Percentiles rank a stretch among this genome's conserved stretches.
Conservation (phyloP, 495 filamentous ascomycete genomes). For the Penicillium parvum region DNA sequence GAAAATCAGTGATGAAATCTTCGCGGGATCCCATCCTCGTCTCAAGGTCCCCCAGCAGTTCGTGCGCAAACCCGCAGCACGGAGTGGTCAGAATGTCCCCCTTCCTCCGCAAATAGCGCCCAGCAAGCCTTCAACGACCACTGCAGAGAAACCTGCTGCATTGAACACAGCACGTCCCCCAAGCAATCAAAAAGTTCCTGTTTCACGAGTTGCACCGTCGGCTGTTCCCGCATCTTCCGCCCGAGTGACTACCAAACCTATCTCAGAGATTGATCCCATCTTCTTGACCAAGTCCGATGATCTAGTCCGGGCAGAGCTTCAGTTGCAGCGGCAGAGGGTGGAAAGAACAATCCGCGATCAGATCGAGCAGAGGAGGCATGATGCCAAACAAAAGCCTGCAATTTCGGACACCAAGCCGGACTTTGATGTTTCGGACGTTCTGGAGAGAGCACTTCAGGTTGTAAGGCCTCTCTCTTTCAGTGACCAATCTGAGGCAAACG, state of each 20-base stretch:
- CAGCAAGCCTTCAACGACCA: slow-evolving; percentile 18
- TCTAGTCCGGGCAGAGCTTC: slow-evolving; percentile 75
- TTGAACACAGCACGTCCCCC: slow-evolving; percentile 22
- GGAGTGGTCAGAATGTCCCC: slow-evolving; percentile 25
- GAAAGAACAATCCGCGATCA: slow-evolving; percentile 75
- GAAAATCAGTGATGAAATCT: slow-evolving; percentile 68
- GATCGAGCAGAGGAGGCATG: slow-evolving; percentile 59
- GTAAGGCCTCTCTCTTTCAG: slow-evolving; percentile 60
- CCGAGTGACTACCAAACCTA: slow-evolving; percentile 36
- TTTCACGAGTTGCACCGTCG: slow-evolving; percentile 24
- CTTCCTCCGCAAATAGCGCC: slow-evolving; percentile 21
- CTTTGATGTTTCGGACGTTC: slow-evolving; percentile 70
- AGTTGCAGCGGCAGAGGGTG: slow-evolving; percentile 72
- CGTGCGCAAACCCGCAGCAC: slow-evolving; percentile 45
- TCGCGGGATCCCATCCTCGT: slow-evolving; percentile 68
- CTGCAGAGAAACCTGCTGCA: slow-evolving; percentile 29
- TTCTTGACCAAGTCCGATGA: slow-evolving; percentile 81
- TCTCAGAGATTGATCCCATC: slow-evolving; percentile 66
- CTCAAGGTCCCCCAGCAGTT: slow-evolving; percentile 63
- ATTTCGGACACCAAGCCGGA: slow-evolving; percentile 58
- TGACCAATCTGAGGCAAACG: slow-evolving; percentile 48
- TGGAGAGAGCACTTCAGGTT: slow-evolving; percentile 66
- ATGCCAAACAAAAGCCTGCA: slow-evolving; percentile 50
- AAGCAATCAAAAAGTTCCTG: slow-evolving; percentile 27
- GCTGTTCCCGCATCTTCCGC: slow-evolving; percentile 24